phyloP scores from a whole-genome alignment of 164 flowering plant species.

The Nymphaea colorata region DNA sequence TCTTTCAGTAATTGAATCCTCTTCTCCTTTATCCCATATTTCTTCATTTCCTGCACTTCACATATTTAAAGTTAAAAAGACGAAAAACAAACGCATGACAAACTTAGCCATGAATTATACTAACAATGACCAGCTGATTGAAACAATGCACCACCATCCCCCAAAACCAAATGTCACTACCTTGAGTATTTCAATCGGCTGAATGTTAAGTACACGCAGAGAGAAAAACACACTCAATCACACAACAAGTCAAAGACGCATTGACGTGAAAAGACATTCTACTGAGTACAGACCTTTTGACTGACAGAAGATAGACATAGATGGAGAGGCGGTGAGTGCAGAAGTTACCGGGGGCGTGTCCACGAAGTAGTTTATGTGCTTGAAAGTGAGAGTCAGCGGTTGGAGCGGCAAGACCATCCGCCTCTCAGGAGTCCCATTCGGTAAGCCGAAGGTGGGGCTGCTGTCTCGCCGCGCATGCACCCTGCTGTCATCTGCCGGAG shows the following conservation, averaged over 20 bases:
- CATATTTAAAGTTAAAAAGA: background rate
- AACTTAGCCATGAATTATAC: background rate
- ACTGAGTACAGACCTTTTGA: too few relatives aligned
- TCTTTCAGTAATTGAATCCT: slow-evolving; percentile 15
- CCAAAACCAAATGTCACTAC: too few relatives aligned
- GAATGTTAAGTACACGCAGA: too few relatives aligned
- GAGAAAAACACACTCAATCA: too few relatives aligned
- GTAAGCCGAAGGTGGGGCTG: background rate
- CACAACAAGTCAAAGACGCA: too few relatives aligned
- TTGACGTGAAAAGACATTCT: too few relatives aligned
- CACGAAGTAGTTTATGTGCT: slow-evolving; percentile 57
- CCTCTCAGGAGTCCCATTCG: slow-evolving; percentile 6
- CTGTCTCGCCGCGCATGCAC: background rate
- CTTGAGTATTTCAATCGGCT: too few relatives aligned
- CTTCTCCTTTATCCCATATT: slow-evolving; percentile 15
- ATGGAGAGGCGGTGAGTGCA: too few relatives aligned
- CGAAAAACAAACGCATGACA: background rate
- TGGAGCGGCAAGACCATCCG: slow-evolving; percentile 66
- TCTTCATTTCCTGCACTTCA: slow-evolving; percentile 17
- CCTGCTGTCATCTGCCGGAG: background rate
- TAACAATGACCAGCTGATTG: background rate
- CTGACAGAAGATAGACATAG: too few relatives aligned
- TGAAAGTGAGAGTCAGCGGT: slow-evolving; percentile 79
- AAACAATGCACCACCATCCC: background rate
- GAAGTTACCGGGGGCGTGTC: slow-evolving; percentile 81